Base-by-base conservation (phyloP, 2,329 filamentous ascomycete genomes). In the Diaporthe humulicola region DNA sequence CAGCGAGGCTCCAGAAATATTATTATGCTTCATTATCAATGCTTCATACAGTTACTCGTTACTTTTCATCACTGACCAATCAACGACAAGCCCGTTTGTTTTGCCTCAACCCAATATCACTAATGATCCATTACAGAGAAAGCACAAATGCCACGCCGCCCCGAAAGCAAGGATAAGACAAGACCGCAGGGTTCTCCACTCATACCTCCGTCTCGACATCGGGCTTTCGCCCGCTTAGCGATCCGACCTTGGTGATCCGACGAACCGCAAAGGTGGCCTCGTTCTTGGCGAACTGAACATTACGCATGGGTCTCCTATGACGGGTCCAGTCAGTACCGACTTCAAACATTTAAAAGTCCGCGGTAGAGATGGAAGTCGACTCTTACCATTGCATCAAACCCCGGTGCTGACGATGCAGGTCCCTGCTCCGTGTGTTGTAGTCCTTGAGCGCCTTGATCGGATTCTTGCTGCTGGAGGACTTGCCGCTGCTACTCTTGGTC, bases 311-410 rank as follows among this genome's bases (percentile, higher is more conserved):
- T 80, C 92, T 94, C 83, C 83, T 84, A 71, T 15, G 2, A 54
- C 28, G 38, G 67, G 40, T 70, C 33, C 40, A 40, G 42, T 73
- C 19, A 71, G 36, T 9, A 5, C 56, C n/a, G 15, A 30, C 28
- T 52, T 8, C n/a, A 38, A 22, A 15, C 12, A 54, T 3, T 14
- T 40, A 6, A 1, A 60, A 64, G 40, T 76, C 7, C 40, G 3
- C 6, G 71, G 33, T 22, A n/a, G 9, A 58, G 33, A n/a, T 22
- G 2, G 38, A 8, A 22, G 48, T 6, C 15, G 10, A 38, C 33
- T 5, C 82, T 77, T 74, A 84, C 95, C 96, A 98, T 83, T 98
- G 96, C 95, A 98, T 98, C 81, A 98, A 80, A 0, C 96, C 96
- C 15, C 96, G 89, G 79, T 98, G 95, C 85, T 96, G 95, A 0